Evolutionary conservation across 2,329 filamentous ascomycete genomes (phyloP).

Genomic region (Sclerotinia spermophila): DNA sequence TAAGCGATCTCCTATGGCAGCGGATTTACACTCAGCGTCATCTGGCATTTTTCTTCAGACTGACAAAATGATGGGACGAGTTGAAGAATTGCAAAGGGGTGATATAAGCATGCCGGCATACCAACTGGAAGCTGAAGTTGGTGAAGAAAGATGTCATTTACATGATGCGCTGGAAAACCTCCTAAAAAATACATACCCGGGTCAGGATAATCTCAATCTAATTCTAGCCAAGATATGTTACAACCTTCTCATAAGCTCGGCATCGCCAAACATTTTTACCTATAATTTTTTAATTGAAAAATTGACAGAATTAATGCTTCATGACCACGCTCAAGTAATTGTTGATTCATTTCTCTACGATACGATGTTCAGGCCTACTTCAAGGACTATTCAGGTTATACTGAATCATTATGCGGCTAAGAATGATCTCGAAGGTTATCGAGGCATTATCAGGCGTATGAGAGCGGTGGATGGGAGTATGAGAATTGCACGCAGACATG

Average conservation of each 20-base stretch:
- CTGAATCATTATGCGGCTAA: slow-evolving; percentile 34
- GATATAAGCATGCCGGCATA: slow-evolving; percentile 28
- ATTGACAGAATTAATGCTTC: slow-evolving; percentile 52
- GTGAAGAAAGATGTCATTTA: slow-evolving; percentile 26
- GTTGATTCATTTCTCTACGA: slow-evolving; percentile 48
- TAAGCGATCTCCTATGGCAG: slow-evolving; percentile 14
- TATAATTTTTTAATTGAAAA: slow-evolving; percentile 68
- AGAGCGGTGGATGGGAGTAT: slow-evolving; percentile 24
- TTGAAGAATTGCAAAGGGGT: slow-evolving; percentile 23
- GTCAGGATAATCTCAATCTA: slow-evolving; percentile 27
- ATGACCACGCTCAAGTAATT: slow-evolving; percentile 51
- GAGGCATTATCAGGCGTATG: slow-evolving; percentile 32
- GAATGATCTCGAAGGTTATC: slow-evolving; percentile 29
- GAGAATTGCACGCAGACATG: slow-evolving; percentile 15
- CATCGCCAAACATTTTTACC: slow-evolving; percentile 63
- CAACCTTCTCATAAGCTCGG: slow-evolving; percentile 60
- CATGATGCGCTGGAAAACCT: slow-evolving; percentile 28
- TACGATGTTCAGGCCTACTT: slow-evolving; percentile 34
- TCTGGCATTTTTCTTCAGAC: slow-evolving; percentile 19
- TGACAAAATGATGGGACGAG: slow-evolving; percentile 23
- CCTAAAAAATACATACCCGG: slow-evolving; percentile 19
- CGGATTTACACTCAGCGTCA: background rate
- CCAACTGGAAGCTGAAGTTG: slow-evolving; percentile 17
- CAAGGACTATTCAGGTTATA: slow-evolving; percentile 30
- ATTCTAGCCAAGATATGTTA: slow-evolving; percentile 47